Evolutionary conservation across 306 rosid species (phyloP).

Genomic region (Cicer arietinum): DNA sequence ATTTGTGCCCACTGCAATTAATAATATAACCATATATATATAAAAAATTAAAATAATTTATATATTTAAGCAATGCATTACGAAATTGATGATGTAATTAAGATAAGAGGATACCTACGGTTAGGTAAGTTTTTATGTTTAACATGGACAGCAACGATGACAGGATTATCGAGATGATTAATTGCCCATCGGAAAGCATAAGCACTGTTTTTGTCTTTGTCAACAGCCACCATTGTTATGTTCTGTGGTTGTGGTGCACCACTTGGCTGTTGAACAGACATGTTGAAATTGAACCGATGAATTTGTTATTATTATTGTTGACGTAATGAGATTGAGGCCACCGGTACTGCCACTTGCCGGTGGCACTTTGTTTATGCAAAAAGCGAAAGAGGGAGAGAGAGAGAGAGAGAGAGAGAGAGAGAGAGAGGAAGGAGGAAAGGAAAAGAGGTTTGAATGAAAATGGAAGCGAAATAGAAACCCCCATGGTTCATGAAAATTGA

Average conservation of each 20-base stretch:
- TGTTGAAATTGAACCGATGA: no score
- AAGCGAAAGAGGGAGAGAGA: background rate
- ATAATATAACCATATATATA: background rate
- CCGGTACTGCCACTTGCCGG: slow-evolving; percentile 1
- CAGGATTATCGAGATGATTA: slow-evolving; percentile 65
- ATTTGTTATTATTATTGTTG: background rate
- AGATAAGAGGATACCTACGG: slow-evolving; percentile 77
- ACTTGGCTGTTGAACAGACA: slow-evolving; percentile 48
- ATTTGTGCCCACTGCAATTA: slow-evolving; percentile 51
- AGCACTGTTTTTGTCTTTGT: slow-evolving; percentile 79
- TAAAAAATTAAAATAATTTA: background rate
- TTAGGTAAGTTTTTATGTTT: slow-evolving; percentile 53
- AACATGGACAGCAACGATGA: slow-evolving; percentile 70
- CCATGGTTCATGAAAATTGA: background rate
- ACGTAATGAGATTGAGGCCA: slow-evolving; percentile 1
- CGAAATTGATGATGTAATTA: slow-evolving; percentile 9
- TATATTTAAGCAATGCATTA: background rate
- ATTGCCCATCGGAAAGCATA: slow-evolving; percentile 85
- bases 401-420: no score
- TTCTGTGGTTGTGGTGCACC: slow-evolving; percentile 42
- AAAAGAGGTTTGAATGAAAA: background rate
- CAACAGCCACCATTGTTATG: slow-evolving; percentile 78
- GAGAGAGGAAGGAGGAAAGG: background rate
- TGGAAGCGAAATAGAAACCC: background rate
- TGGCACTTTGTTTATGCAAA: background rate